Conservation (phyloP, 306 rosid genomes). For the Fagus sylvatica region DNA sequence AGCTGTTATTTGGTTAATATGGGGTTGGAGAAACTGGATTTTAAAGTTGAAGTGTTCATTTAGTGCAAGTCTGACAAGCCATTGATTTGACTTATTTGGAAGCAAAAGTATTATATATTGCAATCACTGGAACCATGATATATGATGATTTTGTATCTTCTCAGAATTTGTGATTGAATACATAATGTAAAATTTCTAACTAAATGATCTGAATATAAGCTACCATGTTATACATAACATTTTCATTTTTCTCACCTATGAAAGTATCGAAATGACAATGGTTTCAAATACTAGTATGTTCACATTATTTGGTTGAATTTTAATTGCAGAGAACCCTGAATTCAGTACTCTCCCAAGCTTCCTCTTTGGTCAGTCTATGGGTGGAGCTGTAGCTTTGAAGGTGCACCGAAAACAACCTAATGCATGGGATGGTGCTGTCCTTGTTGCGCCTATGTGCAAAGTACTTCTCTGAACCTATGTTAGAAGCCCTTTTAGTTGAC, state of each 20-base stretch:
- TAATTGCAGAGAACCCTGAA: slow-evolving; percentile 60
- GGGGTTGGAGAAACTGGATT: not conserved
- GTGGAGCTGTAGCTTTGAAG: slow-evolving; percentile 91
- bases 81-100: not conserved
- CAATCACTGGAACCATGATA: not conserved
- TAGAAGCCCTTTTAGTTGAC: slow-evolving; percentile 11
- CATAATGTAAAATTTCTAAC: not conserved
- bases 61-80: not conserved
- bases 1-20: not conserved
- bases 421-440: slow-evolving; percentile 87
- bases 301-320: slow-evolving; percentile 19
- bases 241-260: not conserved
- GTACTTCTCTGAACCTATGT: slow-evolving; percentile 44
- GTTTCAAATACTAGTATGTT: slow-evolving; percentile 1
- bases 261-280: not conserved
- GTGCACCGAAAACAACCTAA: slow-evolving; percentile 76
- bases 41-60: not conserved
- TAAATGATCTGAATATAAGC: slow-evolving; percentile 3
- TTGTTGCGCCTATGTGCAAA: slow-evolving; percentile 97
- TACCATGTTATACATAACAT: slow-evolving; percentile 2
- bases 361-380: slow-evolving; percentile 89
- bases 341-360: slow-evolving; percentile 66
- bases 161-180: not conserved
- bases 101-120: not conserved
- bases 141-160: not conserved